These are phyloP conservation scores for Clitopilus passeckerianus DNA, from an alignment of 768 basidiomycete genomes.

Conservation along the genomic window DNA sequence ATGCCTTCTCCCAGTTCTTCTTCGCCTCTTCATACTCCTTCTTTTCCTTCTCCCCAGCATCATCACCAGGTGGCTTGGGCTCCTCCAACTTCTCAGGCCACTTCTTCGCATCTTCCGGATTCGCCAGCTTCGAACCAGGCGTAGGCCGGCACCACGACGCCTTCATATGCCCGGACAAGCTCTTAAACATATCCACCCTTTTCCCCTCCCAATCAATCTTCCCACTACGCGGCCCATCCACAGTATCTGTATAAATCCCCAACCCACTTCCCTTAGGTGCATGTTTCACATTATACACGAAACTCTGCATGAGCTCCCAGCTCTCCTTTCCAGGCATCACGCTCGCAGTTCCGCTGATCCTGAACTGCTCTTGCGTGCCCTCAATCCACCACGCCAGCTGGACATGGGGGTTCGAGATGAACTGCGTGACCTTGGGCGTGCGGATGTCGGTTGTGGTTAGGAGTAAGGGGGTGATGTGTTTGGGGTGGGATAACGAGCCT, in stretches of 20 bases:
- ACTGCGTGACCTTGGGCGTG: slow-evolving; percentile 59
- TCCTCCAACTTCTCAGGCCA: slow-evolving; percentile 59
- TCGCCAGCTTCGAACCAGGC: slow-evolving; percentile 51
- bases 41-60: slow-evolving; percentile 22
- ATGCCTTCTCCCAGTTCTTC: slow-evolving; percentile 45
- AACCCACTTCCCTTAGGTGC: slow-evolving; percentile 13
- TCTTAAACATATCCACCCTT: slow-evolving; percentile 54
- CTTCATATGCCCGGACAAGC: slow-evolving; percentile 56
- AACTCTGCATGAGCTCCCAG: slow-evolving; percentile 9
- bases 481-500: slow-evolving; percentile 26
- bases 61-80: slow-evolving; percentile 13
- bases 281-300: slow-evolving; percentile 15
- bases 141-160: slow-evolving; percentile 69
- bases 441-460: slow-evolving; percentile 70
- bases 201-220: slow-evolving; percentile 64
- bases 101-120: slow-evolving; percentile 50
- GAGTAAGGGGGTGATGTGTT: slow-evolving; percentile 42
- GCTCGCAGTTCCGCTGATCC: slow-evolving; percentile 53
- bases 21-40: slow-evolving; percentile 34
- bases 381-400: slow-evolving; percentile 77
- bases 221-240: neutral
- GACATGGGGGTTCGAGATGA: slow-evolving; percentile 41
- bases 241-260: neutral
- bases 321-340: slow-evolving; percentile 44
- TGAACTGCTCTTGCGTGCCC: slow-evolving; percentile 66